These are phyloP conservation scores for Amanita pseudoporphyria DNA, from an alignment of 768 basidiomycete species.

Conservation along the genomic window DNA sequence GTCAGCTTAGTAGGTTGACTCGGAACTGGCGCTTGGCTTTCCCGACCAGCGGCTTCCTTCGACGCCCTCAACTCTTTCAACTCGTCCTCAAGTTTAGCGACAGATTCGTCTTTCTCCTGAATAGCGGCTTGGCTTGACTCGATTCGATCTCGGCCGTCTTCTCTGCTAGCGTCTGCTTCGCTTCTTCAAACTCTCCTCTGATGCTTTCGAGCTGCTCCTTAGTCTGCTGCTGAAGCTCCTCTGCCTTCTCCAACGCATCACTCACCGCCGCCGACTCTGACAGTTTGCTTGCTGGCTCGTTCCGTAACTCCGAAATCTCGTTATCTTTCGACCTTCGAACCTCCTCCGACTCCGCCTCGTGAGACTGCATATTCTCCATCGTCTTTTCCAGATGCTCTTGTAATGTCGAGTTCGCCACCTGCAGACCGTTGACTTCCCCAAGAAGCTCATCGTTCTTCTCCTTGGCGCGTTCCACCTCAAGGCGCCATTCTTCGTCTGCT, in stretches of 20 bases:
- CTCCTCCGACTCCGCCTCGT: background rate
- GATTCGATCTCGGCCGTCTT: slow-evolving; percentile 1
- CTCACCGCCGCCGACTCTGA: too few species aligned
- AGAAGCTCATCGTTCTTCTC: background rate
- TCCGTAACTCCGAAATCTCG: too few species aligned
- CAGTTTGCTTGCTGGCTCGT: too few species aligned
- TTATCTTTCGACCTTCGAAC: background rate
- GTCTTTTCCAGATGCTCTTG: background rate
- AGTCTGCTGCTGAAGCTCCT: too few species aligned
- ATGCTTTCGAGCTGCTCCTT: background rate
- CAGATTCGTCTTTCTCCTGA: background rate
- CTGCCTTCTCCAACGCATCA: too few species aligned
- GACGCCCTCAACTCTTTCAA: too few species aligned
- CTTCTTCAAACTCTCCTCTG: too few species aligned
- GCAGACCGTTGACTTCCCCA: background rate
- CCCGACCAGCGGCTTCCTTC: too few species aligned
- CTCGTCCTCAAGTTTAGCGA: background rate
- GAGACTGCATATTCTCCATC: background rate
- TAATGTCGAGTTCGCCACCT: background rate
- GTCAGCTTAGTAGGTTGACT: too few species aligned
- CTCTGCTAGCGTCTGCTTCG: background rate
- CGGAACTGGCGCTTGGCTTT: too few species aligned
- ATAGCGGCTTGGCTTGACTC: background rate
- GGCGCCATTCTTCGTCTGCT: background rate
- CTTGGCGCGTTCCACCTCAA: too few species aligned